These are phyloP conservation scores for Leccinum ochraceum DNA, from an alignment of 768 basidiomycete genomes.

Conservation along the genomic window DNA sequence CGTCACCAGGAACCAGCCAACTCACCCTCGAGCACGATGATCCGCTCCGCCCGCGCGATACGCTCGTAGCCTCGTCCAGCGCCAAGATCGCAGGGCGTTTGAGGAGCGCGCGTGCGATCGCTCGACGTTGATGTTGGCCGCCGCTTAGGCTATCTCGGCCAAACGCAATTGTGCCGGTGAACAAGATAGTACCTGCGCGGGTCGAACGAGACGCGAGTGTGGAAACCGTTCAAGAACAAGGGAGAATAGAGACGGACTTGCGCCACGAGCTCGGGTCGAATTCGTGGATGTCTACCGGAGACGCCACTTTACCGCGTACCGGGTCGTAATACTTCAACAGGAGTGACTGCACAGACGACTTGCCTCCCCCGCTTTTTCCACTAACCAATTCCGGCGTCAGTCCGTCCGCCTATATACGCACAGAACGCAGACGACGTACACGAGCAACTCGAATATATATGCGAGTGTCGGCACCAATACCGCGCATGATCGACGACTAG, in stretches of 20 bases:
- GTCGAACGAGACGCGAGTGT: too few relatives aligned
- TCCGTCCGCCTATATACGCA: neutral
- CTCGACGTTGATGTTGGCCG: constrained; percentile 79
- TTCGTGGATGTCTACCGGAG: constrained; percentile 85
- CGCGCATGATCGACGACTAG: constrained; percentile 94
- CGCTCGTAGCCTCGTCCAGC: constrained; percentile 85
- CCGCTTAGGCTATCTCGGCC: constrained; percentile 43
- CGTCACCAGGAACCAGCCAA: too few relatives aligned
- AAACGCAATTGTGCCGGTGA: constrained; percentile 92
- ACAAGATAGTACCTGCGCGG: constrained; percentile 67
- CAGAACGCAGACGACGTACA: constrained; percentile 54
- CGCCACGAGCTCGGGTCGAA: constrained; percentile 89
- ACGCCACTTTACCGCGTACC: constrained; percentile 76
- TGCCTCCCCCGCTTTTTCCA: constrained; percentile 92
- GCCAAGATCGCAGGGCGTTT: constrained; percentile 88
- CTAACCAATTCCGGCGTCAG: constrained; percentile 37
- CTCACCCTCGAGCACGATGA: too few relatives aligned
- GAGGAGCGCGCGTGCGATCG: constrained; percentile 84
- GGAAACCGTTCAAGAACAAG: too few relatives aligned
- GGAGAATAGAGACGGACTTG: constrained; percentile 18
- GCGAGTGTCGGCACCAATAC: constrained; percentile 88
- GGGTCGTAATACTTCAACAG: constrained; percentile 91
- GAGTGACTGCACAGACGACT: constrained; percentile 88
- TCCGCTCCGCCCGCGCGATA: too few relatives aligned
- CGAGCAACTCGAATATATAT: constrained; percentile 98